Base-by-base conservation (phyloP, 192 early-diverging fungal genomes). In the Paraglomus occultum region DNA sequence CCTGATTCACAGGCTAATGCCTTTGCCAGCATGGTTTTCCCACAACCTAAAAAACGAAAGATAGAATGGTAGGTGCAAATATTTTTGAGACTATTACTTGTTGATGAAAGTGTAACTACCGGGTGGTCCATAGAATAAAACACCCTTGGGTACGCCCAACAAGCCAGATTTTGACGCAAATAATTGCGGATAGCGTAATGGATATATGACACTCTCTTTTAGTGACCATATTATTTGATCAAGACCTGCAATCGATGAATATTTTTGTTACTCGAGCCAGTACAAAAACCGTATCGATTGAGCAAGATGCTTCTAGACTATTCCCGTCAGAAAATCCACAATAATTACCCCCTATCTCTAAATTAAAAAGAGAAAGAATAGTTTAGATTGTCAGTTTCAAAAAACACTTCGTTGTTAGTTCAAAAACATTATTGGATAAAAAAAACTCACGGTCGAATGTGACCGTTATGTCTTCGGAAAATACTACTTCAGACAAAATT, bases 1-100 rank as follows among this genome's bases (percentile, higher is more conserved):
- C 89, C 88, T n/a, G 94, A 96, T 76, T 99, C 97, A 53, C 91
- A 90, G 39, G 97, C 96, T 31, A 99, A 84, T 5, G 97, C 97
- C 79, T 98, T 98, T 58, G 97, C 97, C 73, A 96, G 73, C 94
- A 99, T 96, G 14, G 96, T 99, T 76, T 99, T 99, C 53, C 97
- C 97, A 70, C 95, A 96, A 22, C 95, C 89, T 77, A 39, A 44
- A 52, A 48, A 42, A n/a, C 17, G 15, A 31, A 57, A 61, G 31
- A 63, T 20, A 11, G 15, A 22, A 55, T 70, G n/a, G 2, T 12
- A 42, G 14, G 44, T 70, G 67, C 10, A 9, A 71, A 63, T 39
- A 51, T 14, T 9, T 9, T 50, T 6, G 50, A 53, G 51, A 55
- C 15, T 18, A 77, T 50, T 52, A 68, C 50, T 18, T 48, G 39